Evolutionary conservation across 768 basidiomycete genomes (phyloP), one percentile per base, ranked within the genome.

Genomic region (Boletus rex-veris): DNA sequence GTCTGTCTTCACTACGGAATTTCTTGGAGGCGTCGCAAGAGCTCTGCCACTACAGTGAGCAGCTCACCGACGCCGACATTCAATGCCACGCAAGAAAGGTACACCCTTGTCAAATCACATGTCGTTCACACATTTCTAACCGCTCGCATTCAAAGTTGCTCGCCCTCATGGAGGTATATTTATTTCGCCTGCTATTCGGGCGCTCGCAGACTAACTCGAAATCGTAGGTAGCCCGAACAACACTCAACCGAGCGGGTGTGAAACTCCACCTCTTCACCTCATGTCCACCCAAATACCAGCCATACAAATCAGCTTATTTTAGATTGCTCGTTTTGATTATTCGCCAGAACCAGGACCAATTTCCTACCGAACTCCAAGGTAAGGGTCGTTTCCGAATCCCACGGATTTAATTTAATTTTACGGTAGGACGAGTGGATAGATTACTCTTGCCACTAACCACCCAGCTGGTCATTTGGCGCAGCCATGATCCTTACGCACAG

Each of bases 231-330:
- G 77, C 79, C 35, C 73, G 75, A 54, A 72, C 66, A 49, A 81
- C 80, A 9, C 75, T 83, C 48, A 68, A 68, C 50, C 64, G 62
- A 21, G 69, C 71, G 31, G 75, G 76, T 36, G 58, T 81, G 48
- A 71, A 73, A 21, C 66, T 76, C 14, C 77, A 80, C 57, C 68
- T 70, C 42, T 81, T 80, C 65, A 74, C 73, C 33, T 66, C 73
- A 42, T 82, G 81, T 61, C 66, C 76, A 19, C 58, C 71, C 28
- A 60, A 66, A 49, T 63, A 75, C 26, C 59, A 68, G 38, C 71
- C 70, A 11, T 72, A 75, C 68, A 83, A 81, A 68, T 62, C 67
- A 37, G 74, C 73, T 15, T 84, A 83, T 67, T 73, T 80, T 63
- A 74, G 73, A 56, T 66, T 82, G 51, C 70, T 84, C 39, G 68